Percentiles rank a stretch among this genome's conserved stretches.
These are phyloP conservation scores for Fusarium scirpi DNA, from an alignment of 2,329 filamentous ascomycete species.

Conservation along the genomic window DNA sequence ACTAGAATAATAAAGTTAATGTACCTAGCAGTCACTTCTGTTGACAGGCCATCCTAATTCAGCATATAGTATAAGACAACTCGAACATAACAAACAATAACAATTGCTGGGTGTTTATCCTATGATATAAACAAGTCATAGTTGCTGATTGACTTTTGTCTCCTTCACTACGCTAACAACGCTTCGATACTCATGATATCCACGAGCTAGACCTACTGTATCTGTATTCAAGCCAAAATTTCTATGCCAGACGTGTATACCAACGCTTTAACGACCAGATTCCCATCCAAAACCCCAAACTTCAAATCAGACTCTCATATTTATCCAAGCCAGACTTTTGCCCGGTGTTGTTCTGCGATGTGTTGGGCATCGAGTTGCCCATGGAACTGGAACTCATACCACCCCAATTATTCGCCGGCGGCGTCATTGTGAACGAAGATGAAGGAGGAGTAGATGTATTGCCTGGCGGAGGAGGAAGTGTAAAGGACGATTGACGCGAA, in stretches of 20 bases:
- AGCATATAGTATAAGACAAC: background rate
- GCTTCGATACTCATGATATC: background rate
- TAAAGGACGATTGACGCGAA: conserved; percentile 63
- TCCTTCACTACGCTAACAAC: background rate
- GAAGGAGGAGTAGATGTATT: conserved; percentile 44
- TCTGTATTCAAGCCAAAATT: conserved; percentile 10
- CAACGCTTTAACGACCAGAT: conserved; percentile 5
- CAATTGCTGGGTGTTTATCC: background rate
- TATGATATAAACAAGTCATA: background rate
- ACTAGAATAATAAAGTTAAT: background rate
- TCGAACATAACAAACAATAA: background rate
- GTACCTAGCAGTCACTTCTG: background rate
- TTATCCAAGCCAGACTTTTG: conserved; percentile 71
- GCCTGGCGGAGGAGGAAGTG: conserved; percentile 67
- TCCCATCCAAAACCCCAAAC: background rate
- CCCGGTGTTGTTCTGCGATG: conserved; percentile 41
- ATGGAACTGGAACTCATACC: conserved; percentile 19
- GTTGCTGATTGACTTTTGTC: background rate
- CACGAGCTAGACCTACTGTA: background rate
- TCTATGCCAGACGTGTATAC: conserved; percentile 11
- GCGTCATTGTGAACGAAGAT: conserved; percentile 61
- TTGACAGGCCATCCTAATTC: background rate
- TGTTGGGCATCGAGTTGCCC: conserved; percentile 9
- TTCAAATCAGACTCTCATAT: conserved; percentile 74
- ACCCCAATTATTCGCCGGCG: conserved; percentile 53